phyloP scores from a whole-genome alignment of 1,284 basidiomycete species.

The Stereum hirsutum region DNA sequence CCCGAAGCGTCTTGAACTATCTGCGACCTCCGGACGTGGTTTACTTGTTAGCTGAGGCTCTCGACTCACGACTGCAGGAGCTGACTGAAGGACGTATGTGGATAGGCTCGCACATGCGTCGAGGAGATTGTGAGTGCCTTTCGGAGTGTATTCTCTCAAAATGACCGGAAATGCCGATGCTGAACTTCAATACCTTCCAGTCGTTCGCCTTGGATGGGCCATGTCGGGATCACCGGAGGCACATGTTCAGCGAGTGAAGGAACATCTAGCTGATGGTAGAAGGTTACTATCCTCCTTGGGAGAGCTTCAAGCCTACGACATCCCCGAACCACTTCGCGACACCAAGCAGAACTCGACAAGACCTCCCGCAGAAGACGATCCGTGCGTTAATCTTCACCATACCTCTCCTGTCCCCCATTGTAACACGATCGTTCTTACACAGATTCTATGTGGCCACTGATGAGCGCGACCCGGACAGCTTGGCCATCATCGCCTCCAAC shows the following conservation, averaged over 20 bases:
- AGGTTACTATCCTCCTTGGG: conserved; percentile 17
- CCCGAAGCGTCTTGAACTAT: conserved; percentile 25
- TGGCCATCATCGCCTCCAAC: conserved; percentile 24
- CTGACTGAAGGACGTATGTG: conserved; percentile 27
- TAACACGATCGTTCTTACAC: conserved; percentile 4
- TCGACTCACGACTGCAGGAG: conserved; percentile 25
- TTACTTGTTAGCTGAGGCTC: conserved; percentile 20
- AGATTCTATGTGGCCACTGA: conserved; percentile 41
- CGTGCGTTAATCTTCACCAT: background rate
- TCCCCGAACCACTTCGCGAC: conserved; percentile 19
- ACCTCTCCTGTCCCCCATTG: background rate
- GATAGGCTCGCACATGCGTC: conserved; percentile 38
- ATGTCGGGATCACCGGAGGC: conserved; percentile 22
- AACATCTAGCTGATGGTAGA: conserved; percentile 22
- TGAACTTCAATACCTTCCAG: conserved; percentile 6
- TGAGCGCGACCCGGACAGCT: conserved; percentile 25
- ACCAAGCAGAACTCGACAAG: conserved; percentile 2
- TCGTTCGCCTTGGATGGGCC: conserved; percentile 24
- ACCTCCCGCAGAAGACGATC: conserved; percentile 7
- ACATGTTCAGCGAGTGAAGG: conserved; percentile 28
- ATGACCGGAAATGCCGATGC: background rate
- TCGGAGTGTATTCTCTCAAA: background rate
- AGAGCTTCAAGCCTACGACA: conserved; percentile 16
- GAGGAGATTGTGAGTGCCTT: conserved; percentile 30
- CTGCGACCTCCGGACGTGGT: conserved; percentile 23